phyloP scores from a whole-genome alignment of 2,329 filamentous ascomycete genomes.

The Penicillium occitanis region DNA sequence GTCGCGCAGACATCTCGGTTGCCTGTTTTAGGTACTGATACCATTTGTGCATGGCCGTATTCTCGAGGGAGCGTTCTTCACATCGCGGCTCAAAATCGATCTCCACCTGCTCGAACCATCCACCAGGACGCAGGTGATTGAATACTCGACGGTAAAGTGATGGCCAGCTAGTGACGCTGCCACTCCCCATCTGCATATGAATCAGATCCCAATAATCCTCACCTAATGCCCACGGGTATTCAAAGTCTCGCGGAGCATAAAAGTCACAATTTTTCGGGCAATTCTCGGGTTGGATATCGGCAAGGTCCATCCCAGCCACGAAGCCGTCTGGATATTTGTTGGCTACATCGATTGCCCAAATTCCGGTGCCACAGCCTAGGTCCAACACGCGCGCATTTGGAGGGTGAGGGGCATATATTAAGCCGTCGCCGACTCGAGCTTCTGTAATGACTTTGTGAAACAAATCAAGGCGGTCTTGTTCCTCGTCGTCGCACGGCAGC shows the following conservation, averaged over 20 bases:
- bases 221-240: constrained; percentile 68
- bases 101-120: constrained; percentile 84
- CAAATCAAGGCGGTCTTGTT: constrained; percentile 76
- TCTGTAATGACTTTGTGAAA: constrained; percentile 75
- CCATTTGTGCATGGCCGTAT: constrained; percentile 66
- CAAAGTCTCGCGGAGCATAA: constrained; percentile 69
- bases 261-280: constrained; percentile 71
- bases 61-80: constrained; percentile 61
- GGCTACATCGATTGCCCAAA: constrained; percentile 87
- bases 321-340: constrained; percentile 62
- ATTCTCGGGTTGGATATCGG: constrained; percentile 63
- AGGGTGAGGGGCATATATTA: constrained; percentile 44
- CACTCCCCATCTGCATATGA: constrained; percentile 75
- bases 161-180: constrained; percentile 74
- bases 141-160: constrained; percentile 70
- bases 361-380: constrained; percentile 82
- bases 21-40: constrained; percentile 66
- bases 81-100: constrained; percentile 77
- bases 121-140: constrained; percentile 71
- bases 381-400: constrained; percentile 56
- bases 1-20: constrained; percentile 64
- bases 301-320: constrained; percentile 62
- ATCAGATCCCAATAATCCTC: constrained; percentile 77
- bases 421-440: constrained; percentile 53
- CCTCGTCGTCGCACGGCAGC: constrained; percentile 74